Base-by-base conservation (phyloP, 1,284 basidiomycete genomes). In the Vanrija pseudolonga region DNA sequence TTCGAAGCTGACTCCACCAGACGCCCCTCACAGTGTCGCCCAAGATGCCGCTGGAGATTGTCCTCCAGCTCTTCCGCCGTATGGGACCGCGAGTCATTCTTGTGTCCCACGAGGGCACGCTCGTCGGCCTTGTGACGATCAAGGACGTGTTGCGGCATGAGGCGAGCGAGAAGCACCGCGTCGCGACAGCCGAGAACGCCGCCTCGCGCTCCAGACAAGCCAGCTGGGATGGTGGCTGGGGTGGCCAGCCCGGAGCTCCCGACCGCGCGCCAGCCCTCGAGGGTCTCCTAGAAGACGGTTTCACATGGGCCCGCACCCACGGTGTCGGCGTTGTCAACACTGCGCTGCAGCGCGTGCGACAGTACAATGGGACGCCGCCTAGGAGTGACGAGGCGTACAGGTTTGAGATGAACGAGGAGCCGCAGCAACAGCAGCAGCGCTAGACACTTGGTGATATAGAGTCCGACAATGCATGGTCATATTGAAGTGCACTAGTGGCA, bases 31-130 rank as follows among this genome's bases (percentile, higher is more conserved):
- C 88, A 0, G 94, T 97, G 2, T 88, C 90, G n/a, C 88, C 92
- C 1, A 88, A 89, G 62, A 83, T 97, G 58, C 91, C 93, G 1
- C 79, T 98, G 40, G 95, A 98, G 75, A 94, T 97, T 53, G 92
- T 95, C 12, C 91, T 97, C 86, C 90, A 96, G 71, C 77, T 97
- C 24, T 97, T 97, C 80, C 89, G 93, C 67, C 83, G 90, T 47
- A 89, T 97, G 86, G 94, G 95, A 0, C 96, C 96, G 1, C 86
- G 94, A 17, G 90, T 96, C 15, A 93, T 98, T 56, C 82, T 98
- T 6, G 91, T 98, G 1, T 88, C 92, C 68, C 84, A 89, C 54
- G 84, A 86, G 64, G 95, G 95, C 12, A 77, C 80, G 40, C 80
- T 99, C 3, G 84, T 83, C 0, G 95, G 95, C 1, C 80, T 99